These are phyloP conservation scores for Aphanoascus verrucosus DNA, from an alignment of 2,329 filamentous ascomycete species.

Conservation along the genomic window DNA sequence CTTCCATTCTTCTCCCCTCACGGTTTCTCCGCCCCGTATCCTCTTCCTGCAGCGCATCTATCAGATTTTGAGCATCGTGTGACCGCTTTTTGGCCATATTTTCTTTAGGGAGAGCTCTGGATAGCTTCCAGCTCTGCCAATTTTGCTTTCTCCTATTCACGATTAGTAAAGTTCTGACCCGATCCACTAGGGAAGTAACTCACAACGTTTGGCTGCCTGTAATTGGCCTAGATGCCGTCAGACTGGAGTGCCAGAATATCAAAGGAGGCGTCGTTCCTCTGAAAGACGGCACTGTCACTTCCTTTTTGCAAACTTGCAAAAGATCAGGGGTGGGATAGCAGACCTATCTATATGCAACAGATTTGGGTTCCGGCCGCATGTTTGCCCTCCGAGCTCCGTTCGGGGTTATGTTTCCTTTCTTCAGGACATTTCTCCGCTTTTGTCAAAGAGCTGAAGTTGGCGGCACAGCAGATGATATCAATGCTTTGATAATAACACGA, in stretches of 20 bases:
- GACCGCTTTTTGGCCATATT: background rate
- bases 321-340: background rate
- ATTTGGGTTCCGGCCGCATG: conserved; percentile 8
- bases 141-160: background rate
- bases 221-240: conserved; percentile 4
- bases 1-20: background rate
- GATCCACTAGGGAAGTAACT: background rate
- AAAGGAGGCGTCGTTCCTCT: conserved; percentile 3
- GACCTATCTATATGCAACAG: conserved; percentile 11
- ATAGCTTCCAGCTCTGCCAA: background rate
- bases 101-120: background rate
- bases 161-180: background rate
- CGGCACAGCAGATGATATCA: conserved; percentile 9
- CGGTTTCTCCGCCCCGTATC: background rate
- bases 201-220: background rate
- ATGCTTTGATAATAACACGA: background rate
- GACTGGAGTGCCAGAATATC: background rate
- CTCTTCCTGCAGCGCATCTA: background rate
- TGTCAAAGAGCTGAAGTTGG: background rate
- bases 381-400: background rate
- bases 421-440: conserved; percentile 3
- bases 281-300: conserved; percentile 2
- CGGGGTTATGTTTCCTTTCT: conserved; percentile 8
- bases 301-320: background rate
- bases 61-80: background rate